phyloP scores from a whole-genome alignment of 352 stramenopile genomes.

The Globisporangium parvum region DNA sequence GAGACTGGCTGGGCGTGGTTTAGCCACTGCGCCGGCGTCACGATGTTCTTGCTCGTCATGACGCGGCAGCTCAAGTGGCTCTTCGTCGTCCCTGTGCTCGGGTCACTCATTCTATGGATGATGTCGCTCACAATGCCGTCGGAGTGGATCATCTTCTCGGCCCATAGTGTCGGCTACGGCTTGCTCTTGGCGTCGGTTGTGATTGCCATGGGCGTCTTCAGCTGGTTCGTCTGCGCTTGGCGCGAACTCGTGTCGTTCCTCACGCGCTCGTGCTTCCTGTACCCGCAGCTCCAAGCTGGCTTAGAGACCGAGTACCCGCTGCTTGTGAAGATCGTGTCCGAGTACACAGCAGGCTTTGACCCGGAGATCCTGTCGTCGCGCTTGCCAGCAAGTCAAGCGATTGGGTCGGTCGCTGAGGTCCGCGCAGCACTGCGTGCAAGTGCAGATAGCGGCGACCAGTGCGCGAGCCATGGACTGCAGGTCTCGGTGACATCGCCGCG shows the following conservation, averaged over 20 bases:
- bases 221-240: slow-evolving; percentile 75
- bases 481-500: slow-evolving; percentile 7
- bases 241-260: slow-evolving; percentile 75
- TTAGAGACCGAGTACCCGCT: slow-evolving; percentile 72
- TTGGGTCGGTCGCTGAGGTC: slow-evolving; percentile 4
- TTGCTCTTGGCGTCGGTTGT: slow-evolving; percentile 66
- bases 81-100: slow-evolving; percentile 61
- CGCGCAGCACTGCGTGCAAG: neutral
- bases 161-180: slow-evolving; percentile 71
- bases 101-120: slow-evolving; percentile 67
- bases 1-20: slow-evolving; percentile 84
- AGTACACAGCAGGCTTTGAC: slow-evolving; percentile 78
- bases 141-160: slow-evolving; percentile 81
- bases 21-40: slow-evolving; percentile 74
- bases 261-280: slow-evolving; percentile 76
- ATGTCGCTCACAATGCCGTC: slow-evolving; percentile 71
- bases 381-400: slow-evolving; percentile 21
- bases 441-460: neutral
- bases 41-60: slow-evolving; percentile 72
- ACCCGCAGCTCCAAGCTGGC: slow-evolving; percentile 67
- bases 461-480: slow-evolving; percentile 14
- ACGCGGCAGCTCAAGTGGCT: slow-evolving; percentile 66
- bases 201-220: slow-evolving; percentile 76
- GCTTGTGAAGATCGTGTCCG: slow-evolving; percentile 75
- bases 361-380: slow-evolving; percentile 58